Percentiles rank a stretch among this genome's conserved stretches.
phyloP scores from a whole-genome alignment of 1,139 yeast genomes.

The Diutina neorugosa region DNA sequence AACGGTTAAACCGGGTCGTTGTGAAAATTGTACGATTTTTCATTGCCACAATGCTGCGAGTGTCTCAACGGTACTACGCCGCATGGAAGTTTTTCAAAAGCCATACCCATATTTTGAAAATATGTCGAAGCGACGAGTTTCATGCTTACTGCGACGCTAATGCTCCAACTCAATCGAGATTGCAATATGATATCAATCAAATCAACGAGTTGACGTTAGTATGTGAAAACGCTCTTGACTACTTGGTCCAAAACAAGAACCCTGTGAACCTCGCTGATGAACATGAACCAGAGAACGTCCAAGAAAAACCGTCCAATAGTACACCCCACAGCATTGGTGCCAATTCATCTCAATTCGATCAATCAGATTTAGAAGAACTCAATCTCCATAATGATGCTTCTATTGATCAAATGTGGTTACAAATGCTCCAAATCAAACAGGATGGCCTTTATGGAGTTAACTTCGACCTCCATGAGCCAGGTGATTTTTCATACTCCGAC shows the following conservation, averaged over 20 bases:
- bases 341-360: slow-evolving; percentile 12
- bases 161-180: slow-evolving; percentile 7
- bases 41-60: slow-evolving; percentile 4
- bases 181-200: slow-evolving; percentile 12
- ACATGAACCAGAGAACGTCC: slow-evolving; percentile 7
- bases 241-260: slow-evolving; percentile 9
- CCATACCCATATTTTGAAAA: slow-evolving; percentile 17
- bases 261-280: slow-evolving; percentile 9
- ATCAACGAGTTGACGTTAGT: slow-evolving; percentile 18
- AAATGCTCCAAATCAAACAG: slow-evolving; percentile 22
- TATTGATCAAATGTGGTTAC: slow-evolving; percentile 30
- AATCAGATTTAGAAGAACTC: not conserved
- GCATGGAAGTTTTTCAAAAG: slow-evolving; percentile 41
- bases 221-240: slow-evolving; percentile 9
- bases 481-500: not conserved
- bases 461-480: not conserved
- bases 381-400: not conserved
- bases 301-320: slow-evolving; percentile 6
- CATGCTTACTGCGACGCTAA: slow-evolving; percentile 14
- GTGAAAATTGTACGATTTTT: slow-evolving; percentile 7
- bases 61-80: slow-evolving; percentile 32
- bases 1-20: slow-evolving; percentile 6
- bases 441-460: slow-evolving; percentile 8
- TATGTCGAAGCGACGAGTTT: slow-evolving; percentile 16
- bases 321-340: slow-evolving; percentile 14